Evolutionary conservation across 257 asterid genomes (phyloP), one percentile per base, ranked within the genome.

Genomic region (Ajuga chamaepitys): DNA sequence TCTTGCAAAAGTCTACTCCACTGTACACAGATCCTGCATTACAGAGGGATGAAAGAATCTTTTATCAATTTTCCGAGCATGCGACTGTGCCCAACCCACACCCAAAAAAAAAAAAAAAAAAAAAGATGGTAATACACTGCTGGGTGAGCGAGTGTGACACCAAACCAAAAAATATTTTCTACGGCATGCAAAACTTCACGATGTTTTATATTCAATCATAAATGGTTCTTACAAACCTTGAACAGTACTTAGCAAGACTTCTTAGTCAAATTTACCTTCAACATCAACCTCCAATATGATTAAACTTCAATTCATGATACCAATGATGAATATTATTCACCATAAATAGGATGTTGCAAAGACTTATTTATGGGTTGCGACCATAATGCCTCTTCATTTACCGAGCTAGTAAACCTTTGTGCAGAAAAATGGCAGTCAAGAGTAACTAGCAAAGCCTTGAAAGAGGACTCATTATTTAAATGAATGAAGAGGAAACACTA

Each of bases 1-100:
- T 86, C 83, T 90, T 90, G 73, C 97, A 90, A 76, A 94, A 94
- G 75, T 90, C 99, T 66, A 94, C 99, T 9, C 97, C 97, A 25
- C 93, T 84, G 91, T 94, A 94, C 25, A 94, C 95, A 21, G 97
- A 83, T 53, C 83, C 99, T 93, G 90, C 84, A 86, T 41, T 55
- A 28, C 46, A 54, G 50, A 67, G 20, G 22, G 28, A n/a, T 13
- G 45, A 53, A 21, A 64, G 62, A 62, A 47, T 17, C 28, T n/a
- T 25, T 37, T 24, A 34, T 17, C 12, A 17, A 6, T 21, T 63
- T 52, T 30, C 10, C 24, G 17, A 54, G 14, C 17, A 3, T 7
- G 14, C 9, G 17, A 34, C 47, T 8, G 44, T 24, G 34, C 12
- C 22, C 9, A 13, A 16, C 0, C 6, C 7, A 0, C 7, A 53